Evolutionary conservation across 352 stramenopile species (phyloP).

Genomic region (Pseudoperonospora humuli): DNA sequence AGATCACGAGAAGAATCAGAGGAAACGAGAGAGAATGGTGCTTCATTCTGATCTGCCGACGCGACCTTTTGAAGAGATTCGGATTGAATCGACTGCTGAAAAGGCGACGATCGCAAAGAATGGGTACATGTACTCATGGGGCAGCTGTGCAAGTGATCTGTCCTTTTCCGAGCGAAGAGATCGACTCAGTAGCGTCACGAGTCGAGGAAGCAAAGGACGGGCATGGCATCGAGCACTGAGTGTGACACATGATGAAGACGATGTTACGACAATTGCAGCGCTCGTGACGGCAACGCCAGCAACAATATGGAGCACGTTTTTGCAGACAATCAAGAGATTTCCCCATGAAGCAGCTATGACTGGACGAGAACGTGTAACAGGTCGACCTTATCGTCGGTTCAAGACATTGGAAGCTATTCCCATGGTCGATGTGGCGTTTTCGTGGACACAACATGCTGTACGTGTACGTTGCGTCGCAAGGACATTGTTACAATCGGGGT

Average conservation of each 20-base stretch:
- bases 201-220: conserved; percentile 7
- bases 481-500: conserved; percentile 44
- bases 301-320: conserved; percentile 25
- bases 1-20: not conserved
- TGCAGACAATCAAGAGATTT: too few relatives aligned
- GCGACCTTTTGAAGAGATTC: conserved; percentile 18
- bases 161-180: not conserved
- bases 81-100: conserved; percentile 23
- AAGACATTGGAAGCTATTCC: not conserved
- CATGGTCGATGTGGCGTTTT: conserved; percentile 8
- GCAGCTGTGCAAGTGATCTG: conserved; percentile 14
- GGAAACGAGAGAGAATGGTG: not conserved
- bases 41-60: not conserved
- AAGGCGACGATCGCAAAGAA: conserved; percentile 9
- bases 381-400: conserved; percentile 1
- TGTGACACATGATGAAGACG: conserved; percentile 13
- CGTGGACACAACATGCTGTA: conserved; percentile 25
- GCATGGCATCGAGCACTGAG: conserved; percentile 24
- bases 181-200: conserved; percentile 4
- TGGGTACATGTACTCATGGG: conserved; percentile 37
- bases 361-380: conserved; percentile 11
- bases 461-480: conserved; percentile 31
- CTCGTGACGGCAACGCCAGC: conserved; percentile 10
- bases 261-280: conserved; percentile 12
- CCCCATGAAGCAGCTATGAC: conserved; percentile 16